A percentile compares a stretch with the other conserved stretches of the same genome.
Evolutionary conservation across 768 basidiomycete species (phyloP).

Genomic region (Amanita molliuscula): DNA sequence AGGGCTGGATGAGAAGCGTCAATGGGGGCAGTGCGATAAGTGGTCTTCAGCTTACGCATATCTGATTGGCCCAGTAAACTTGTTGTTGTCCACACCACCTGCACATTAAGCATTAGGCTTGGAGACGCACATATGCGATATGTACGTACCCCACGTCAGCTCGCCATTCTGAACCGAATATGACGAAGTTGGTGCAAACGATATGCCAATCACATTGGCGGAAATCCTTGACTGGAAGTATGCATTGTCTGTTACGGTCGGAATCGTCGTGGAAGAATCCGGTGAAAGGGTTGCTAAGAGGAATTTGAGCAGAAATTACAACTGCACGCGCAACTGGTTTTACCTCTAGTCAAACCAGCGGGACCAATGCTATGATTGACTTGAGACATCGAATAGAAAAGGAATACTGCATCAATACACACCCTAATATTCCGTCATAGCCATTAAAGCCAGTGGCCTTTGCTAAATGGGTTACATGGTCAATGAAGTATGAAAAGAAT

Average conservation of each 20-base stretch:
- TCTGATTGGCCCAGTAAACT: slow-evolving; percentile 30
- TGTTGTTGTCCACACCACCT: slow-evolving; percentile 35
- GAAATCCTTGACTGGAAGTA: slow-evolving; percentile 29
- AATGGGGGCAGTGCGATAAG: background rate
- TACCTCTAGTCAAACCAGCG: slow-evolving; percentile 38
- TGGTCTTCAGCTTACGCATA: slow-evolving; percentile 23
- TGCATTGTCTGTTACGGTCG: slow-evolving; percentile 50
- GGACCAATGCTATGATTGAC: slow-evolving; percentile 44
- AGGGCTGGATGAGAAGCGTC: slow-evolving; percentile 21
- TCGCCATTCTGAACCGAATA: slow-evolving; percentile 32
- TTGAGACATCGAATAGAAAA: background rate
- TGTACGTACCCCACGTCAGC: slow-evolving; percentile 37
- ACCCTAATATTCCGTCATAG: slow-evolving; percentile 62
- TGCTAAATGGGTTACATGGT: background rate
- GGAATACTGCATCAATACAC: slow-evolving; percentile 4
- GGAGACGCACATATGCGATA: slow-evolving; percentile 13
- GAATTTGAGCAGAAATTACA: background rate
- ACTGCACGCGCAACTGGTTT: background rate
- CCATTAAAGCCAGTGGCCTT: slow-evolving; percentile 31
- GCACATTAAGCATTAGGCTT: slow-evolving; percentile 2
- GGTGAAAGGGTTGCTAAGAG: slow-evolving; percentile 24
- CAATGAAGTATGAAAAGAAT: background rate
- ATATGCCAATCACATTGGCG: slow-evolving; percentile 35
- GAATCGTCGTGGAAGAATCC: slow-evolving; percentile 22
- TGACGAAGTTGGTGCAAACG: slow-evolving; percentile 34